Conservation (phyloP, 1,139 yeast species). For the Blastobotrys arbuscula region DNA sequence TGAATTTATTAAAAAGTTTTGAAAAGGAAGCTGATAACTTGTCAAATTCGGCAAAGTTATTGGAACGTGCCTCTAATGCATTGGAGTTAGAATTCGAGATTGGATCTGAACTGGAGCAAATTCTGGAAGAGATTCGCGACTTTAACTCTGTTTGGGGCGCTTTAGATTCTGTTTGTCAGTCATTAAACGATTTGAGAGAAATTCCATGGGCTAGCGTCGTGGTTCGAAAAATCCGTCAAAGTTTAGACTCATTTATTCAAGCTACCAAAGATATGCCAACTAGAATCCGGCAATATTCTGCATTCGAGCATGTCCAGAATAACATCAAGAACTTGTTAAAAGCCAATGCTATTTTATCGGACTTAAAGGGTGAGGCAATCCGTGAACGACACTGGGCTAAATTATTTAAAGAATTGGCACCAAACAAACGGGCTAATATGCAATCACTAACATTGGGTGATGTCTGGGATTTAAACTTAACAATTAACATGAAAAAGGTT, state of each 20-base stretch:
- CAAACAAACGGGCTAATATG: constrained; percentile 22
- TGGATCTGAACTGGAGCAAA: constrained; percentile 32
- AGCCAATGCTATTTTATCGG: constrained; percentile 40
- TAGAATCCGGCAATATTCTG: constrained; percentile 60
- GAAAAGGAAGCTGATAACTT: constrained; percentile 33
- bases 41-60: constrained; percentile 26
- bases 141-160: constrained; percentile 63
- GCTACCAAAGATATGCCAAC: constrained; percentile 51
- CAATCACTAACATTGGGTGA: constrained; percentile 46
- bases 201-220: constrained; percentile 49
- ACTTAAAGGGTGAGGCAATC: constrained; percentile 53
- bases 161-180: constrained; percentile 51
- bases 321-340: constrained; percentile 41
- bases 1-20: constrained; percentile 42
- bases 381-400: constrained; percentile 65
- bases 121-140: constrained; percentile 51
- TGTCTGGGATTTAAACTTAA: constrained; percentile 54
- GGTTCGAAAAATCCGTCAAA: constrained; percentile 44
- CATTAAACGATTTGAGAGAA: constrained; percentile 42
- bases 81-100: constrained; percentile 39
- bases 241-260: constrained; percentile 48
- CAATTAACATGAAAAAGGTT: constrained; percentile 43
- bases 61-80: constrained; percentile 41
- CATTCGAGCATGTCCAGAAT: constrained; percentile 56
- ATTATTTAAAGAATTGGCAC: constrained; percentile 37